Evolutionary conservation across 352 stramenopile genomes (phyloP), one percentile per base, ranked within the genome.

Genomic region (Phytophthora chlamydospora): DNA sequence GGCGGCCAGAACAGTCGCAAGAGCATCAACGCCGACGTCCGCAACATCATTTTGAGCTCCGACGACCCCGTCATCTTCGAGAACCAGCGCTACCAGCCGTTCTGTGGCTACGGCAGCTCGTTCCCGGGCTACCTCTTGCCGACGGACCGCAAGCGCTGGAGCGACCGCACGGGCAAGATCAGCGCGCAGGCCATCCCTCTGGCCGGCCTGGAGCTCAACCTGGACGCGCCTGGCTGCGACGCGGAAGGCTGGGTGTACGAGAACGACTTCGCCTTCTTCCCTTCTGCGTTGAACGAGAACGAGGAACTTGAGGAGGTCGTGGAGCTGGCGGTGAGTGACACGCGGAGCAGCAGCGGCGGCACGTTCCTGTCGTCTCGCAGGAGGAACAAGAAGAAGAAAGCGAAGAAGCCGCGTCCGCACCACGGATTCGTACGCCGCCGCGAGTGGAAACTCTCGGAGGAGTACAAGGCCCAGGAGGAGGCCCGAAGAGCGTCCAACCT

Each of bases 31-130:
- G 58, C 74, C 0, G 70, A 85, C 31, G 81, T 95, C 7, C 80
- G 85, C 0, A 68, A 91, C 42, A 33, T 58, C 27, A 93, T 96
- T 41, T 46, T 96, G 33, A 71, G 62, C 21, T 93, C 85, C 19
- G 71, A 80, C 27, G 87, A 94, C 50, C 80, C 87, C 0, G 85
- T 94, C 0, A 76, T 96, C 16, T 96, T 91, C 36, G 87, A 96
- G 68, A 96, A 96, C 52, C 73, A 96, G 63, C 81, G 87, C 7
- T 96, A 93, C 60, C 85, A 93, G 52, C 85, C 84, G 3, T 96
- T 96, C 58, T 86, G 78, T 39, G 87, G 87, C 19, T 96, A 88
- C 45, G 87, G 87, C 29, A 91, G 79, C 51, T 89, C 85, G 2
- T 95, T 90, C 63, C 85, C 85, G 9, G 86, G 84, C 4, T 91